Base-by-base conservation (phyloP, 2,329 filamentous ascomycete genomes). In the Aureobasidium sp. region DNA sequence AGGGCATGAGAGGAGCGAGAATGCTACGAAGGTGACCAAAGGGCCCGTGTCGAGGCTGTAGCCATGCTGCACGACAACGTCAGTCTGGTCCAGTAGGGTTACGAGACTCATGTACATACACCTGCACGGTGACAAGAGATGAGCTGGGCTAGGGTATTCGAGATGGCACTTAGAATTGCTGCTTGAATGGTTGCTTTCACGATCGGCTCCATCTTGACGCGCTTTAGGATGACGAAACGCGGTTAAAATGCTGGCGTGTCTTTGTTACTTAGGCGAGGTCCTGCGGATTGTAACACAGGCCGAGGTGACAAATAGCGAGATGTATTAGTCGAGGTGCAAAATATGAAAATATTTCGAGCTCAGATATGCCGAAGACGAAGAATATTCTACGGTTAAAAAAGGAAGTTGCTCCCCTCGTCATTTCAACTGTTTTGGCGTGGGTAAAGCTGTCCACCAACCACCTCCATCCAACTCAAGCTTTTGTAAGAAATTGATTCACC, bases 21-120 rank as follows among this genome's bases (percentile, higher is more conserved):
- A 96, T 59, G 90, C 70, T 57, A 89, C 76, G 74, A 95, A 96
- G 71, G 92, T 89, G 67, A 92, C 76, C 47, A 96, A 80, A 4
- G 88, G 84, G 5, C 82, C 75, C 75, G 82, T 81, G 74, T 92
- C 84, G 68, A 95, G 77, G 27, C 77, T 73, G 59, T 89, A 81
- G 12, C 84, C 75, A 59, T 75, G 78, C 86, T 90, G 66, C 6
- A 20, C 36, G 17, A 15, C 27, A 34, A 63, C 34, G 63, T 63
- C 60, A 27, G 26, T 61, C 41, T 27, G 62, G 43, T 68, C 13
- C 43, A 27, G 65, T 5, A 24, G n/a, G 5, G 62, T 37, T 2
- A 37, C 34, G 5, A 5, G 34, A 13, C 12, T 26, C 32, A 27
- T 24, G 29, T 12, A 56, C 66, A 64, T 78, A 88, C 88, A 68